phyloP scores from a whole-genome alignment of 805 yeast species.

The Clavispora fructus region DNA sequence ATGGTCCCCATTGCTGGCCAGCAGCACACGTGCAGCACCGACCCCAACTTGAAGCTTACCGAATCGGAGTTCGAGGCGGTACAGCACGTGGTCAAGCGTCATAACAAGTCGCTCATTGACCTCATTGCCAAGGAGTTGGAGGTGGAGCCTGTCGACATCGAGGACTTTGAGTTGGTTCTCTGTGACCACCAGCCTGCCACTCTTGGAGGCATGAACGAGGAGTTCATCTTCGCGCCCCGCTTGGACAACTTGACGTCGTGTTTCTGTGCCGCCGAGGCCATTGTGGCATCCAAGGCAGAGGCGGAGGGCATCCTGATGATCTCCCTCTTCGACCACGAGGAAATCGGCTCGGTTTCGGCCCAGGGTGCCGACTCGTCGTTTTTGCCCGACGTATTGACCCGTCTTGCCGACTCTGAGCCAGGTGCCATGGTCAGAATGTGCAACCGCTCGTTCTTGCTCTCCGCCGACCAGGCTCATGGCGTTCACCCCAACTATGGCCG shows the following conservation, averaged over 20 bases:
- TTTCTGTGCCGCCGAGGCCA: conserved; percentile 69
- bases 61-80: conserved; percentile 60
- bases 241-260: conserved; percentile 88
- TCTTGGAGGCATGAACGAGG: conserved; percentile 86
- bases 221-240: conserved; percentile 87
- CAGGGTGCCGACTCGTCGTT: conserved; percentile 97
- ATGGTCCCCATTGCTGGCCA: conserved; percentile 82
- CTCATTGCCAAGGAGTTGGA: conserved; percentile 62
- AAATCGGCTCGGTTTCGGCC: conserved; percentile 87
- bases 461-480: conserved; percentile 97
- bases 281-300: conserved; percentile 47
- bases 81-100: conserved; percentile 64
- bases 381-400: conserved; percentile 68
- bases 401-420: conserved; percentile 45
- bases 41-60: conserved; percentile 43
- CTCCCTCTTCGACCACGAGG: conserved; percentile 93
- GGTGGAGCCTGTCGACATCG: conserved; percentile 53
- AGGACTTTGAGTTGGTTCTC: conserved; percentile 83
- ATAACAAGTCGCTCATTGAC: conserved; percentile 64
- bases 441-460: conserved; percentile 65
- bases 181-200: conserved; percentile 81
- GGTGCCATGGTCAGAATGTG: conserved; percentile 47
- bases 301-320: conserved; percentile 65
- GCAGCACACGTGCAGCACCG: conserved; percentile 41
- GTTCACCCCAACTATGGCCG: conserved; percentile 86